phyloP scores from a whole-genome alignment of 1,139 yeast species.

The Protomyces macrosporus region DNA sequence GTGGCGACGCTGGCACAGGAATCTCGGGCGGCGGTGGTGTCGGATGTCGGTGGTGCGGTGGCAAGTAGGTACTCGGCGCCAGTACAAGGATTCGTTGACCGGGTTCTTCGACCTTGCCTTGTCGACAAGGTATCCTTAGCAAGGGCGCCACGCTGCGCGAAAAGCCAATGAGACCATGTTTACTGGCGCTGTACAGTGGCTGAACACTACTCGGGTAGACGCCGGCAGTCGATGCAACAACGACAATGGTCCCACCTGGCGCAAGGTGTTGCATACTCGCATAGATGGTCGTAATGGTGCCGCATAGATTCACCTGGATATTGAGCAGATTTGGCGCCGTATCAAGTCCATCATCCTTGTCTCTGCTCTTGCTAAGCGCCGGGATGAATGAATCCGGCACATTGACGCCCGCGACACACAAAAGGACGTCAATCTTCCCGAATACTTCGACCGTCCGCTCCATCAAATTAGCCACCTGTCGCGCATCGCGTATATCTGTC shows the following conservation, averaged over 20 bases:
- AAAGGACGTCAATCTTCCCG: constrained; percentile 8
- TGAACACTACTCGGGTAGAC: constrained; percentile 22
- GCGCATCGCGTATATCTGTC: constrained; percentile 17
- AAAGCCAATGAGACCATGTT: constrained; percentile 20
- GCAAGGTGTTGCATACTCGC: neutral
- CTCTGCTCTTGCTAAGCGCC: neutral
- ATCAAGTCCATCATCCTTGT: neutral
- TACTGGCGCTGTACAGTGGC: constrained; percentile 19
- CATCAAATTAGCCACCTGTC: neutral
- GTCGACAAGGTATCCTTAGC: neutral
- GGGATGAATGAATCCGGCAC: constrained; percentile 20
- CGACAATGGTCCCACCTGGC: constrained; percentile 1
- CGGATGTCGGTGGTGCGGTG: constrained; percentile 8
- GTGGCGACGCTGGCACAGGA: neutral
- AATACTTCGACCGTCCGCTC: constrained; percentile 12
- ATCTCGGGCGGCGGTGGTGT: neutral
- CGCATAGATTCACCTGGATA: constrained; percentile 8
- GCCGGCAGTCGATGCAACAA: constrained; percentile 18
- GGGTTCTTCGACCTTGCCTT: neutral
- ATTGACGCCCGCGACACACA: constrained; percentile 25
- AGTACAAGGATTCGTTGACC: constrained; percentile 13
- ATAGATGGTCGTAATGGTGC: constrained; percentile 19
- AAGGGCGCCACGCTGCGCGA: constrained; percentile 14
- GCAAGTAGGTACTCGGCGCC: constrained; percentile 23
- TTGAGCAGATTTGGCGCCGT: constrained; percentile 15